These are phyloP conservation scores for Cucurbita maxima DNA, from an alignment of 306 rosid species.

Conservation along the genomic window DNA sequence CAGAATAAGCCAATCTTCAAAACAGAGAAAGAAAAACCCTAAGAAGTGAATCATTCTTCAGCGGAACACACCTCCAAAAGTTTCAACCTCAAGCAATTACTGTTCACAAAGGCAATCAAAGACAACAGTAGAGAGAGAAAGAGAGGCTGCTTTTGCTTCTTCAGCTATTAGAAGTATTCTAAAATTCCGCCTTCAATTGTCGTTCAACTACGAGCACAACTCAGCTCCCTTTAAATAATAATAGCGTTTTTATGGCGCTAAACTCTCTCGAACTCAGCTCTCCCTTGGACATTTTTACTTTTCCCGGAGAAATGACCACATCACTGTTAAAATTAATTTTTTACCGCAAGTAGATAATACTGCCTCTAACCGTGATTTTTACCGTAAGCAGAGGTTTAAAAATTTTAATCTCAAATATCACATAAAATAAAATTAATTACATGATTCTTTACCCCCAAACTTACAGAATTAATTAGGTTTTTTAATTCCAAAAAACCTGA, in stretches of 20 bases:
- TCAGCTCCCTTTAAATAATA: background rate
- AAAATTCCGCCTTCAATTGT: background rate
- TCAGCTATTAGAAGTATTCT: background rate
- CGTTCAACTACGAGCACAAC: background rate
- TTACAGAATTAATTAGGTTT: too few species aligned
- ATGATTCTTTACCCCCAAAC: too few species aligned
- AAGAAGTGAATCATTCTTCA: background rate
- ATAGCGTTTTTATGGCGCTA: background rate
- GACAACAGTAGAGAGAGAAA: background rate
- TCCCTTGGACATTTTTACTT: background rate
- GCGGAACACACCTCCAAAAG: background rate
- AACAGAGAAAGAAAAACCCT: slow-evolving; percentile 4
- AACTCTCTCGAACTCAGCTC: background rate
- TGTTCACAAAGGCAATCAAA: background rate
- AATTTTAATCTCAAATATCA: too few species aligned
- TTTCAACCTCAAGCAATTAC: background rate
- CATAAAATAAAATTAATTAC: too few species aligned
- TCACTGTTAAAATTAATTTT: too few species aligned
- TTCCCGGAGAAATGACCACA: too few species aligned
- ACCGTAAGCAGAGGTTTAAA: too few species aligned
- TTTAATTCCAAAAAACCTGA: too few species aligned
- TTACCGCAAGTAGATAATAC: too few species aligned
- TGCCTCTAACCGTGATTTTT: too few species aligned
- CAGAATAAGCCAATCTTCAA: background rate
- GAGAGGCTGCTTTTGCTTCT: slow-evolving; percentile 6